Conservation (phyloP, 2,329 filamentous ascomycete species). For the Paracoccidioides brasiliensis region DNA sequence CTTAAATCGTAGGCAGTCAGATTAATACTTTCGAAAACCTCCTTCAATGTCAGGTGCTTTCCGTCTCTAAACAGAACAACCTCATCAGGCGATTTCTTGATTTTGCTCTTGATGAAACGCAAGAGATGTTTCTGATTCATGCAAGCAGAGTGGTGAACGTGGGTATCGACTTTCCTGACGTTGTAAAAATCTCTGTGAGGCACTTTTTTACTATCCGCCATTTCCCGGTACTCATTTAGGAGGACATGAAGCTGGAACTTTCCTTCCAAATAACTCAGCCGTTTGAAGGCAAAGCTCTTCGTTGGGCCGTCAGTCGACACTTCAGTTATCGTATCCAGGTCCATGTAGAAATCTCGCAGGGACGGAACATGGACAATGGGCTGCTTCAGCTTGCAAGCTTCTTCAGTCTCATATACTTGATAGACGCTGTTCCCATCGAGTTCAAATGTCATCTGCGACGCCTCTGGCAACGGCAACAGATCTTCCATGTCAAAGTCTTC, state of each 20-base stretch:
- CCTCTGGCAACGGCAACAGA: slow-evolving; percentile 56
- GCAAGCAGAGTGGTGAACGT: slow-evolving; percentile 97
- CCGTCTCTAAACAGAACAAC: slow-evolving; percentile 85
- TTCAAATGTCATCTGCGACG: slow-evolving; percentile 59
- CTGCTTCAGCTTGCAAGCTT: slow-evolving; percentile 46
- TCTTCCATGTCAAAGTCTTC: slow-evolving; percentile 82
- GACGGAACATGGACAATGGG: slow-evolving; percentile 79
- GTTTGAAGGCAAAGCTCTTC: slow-evolving; percentile 92
- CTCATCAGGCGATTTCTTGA: slow-evolving; percentile 96
- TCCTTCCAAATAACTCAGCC: slow-evolving; percentile 87
- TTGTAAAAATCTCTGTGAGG: slow-evolving; percentile 99
- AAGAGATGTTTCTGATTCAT: slow-evolving; percentile 99
- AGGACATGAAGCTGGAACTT: slow-evolving; percentile 93
- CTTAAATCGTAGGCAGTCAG: slow-evolving; percentile 93
- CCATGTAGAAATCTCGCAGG: slow-evolving; percentile 89
- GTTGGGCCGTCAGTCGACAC: slow-evolving; percentile 92
- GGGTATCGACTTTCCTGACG: slow-evolving; percentile 94
- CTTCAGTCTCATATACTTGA: slow-evolving; percentile 69
- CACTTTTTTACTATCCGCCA: slow-evolving; percentile 93
- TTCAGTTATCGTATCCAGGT: slow-evolving; percentile 71
- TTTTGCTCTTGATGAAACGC: slow-evolving; percentile 98
- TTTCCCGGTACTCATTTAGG: slow-evolving; percentile 94
- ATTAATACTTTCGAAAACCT: slow-evolving; percentile 96
- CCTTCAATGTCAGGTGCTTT: slow-evolving; percentile 75
- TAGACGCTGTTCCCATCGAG: slow-evolving; percentile 79